A percentile compares a stretch with the other conserved stretches of the same genome.
Evolutionary conservation across 2,329 filamentous ascomycete species (phyloP).

Genomic region (Aureobasidium zeae): DNA sequence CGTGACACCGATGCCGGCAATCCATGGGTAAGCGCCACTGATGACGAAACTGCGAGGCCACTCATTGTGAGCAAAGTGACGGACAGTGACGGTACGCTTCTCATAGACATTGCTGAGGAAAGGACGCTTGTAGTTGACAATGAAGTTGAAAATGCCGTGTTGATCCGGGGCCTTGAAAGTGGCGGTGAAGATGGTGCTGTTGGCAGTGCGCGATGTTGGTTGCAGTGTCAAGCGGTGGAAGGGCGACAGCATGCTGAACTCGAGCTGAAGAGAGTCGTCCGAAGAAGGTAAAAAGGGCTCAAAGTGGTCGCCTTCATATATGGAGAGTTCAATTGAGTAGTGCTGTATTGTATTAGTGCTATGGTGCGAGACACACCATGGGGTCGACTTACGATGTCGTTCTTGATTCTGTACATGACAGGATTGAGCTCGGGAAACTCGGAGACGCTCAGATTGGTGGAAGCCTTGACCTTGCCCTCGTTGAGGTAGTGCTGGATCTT

Average conservation of each 20-base stretch:
- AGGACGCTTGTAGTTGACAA: conserved; percentile 91
- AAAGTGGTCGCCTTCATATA: conserved; percentile 69
- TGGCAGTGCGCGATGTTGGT: conserved; percentile 48
- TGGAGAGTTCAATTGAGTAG: conserved; percentile 81
- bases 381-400: conserved; percentile 68
- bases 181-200: conserved; percentile 63
- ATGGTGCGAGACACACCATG: neutral
- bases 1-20: conserved; percentile 76
- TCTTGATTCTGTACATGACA: conserved; percentile 89
- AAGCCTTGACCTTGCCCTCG: conserved; percentile 40
- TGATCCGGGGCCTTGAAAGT: conserved; percentile 85
- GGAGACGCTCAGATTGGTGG: conserved; percentile 15
- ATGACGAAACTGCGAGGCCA: conserved; percentile 88
- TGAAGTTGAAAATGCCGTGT: conserved; percentile 98
- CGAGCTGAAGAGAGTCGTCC: conserved; percentile 74
- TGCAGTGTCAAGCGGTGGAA: conserved; percentile 79
- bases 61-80: conserved; percentile 96
- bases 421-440: conserved; percentile 54
- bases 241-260: conserved; percentile 97
- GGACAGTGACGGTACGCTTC: conserved; percentile 87
- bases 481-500: conserved; percentile 66
- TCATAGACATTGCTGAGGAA: conserved; percentile 85
- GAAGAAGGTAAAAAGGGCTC: conserved; percentile 61
- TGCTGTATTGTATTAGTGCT: conserved; percentile 43
- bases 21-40: conserved; percentile 88